phyloP scores from a whole-genome alignment of 2,329 filamentous ascomycete genomes.

The Calonectria multiphialidica region DNA sequence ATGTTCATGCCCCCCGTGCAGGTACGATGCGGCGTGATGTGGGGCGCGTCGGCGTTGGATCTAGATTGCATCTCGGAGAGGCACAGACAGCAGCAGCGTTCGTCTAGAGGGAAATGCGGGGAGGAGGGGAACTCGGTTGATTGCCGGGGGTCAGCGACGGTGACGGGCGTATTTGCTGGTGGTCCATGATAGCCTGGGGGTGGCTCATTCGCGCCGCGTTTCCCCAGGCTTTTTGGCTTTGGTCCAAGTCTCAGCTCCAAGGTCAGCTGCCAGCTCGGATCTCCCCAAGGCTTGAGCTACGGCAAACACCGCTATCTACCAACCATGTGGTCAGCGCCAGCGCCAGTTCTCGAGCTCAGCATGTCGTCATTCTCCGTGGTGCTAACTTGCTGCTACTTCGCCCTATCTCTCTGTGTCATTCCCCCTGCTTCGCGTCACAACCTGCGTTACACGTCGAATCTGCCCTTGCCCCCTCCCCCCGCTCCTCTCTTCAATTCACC shows the following conservation, averaged over 20 bases:
- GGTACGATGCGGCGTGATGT: background rate
- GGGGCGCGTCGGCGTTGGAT: conserved; percentile 1
- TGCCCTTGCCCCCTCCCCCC: background rate
- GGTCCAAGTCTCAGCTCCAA: conserved; percentile 3
- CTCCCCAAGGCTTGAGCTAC: conserved; percentile 10
- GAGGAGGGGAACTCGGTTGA: background rate
- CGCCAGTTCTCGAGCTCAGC: background rate
- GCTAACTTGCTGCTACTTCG: background rate
- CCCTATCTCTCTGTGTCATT: background rate
- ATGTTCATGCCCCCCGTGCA: background rate
- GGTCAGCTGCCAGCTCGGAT: conserved; percentile 38
- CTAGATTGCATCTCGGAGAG: conserved; percentile 5
- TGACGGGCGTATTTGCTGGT: background rate
- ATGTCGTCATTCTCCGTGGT: background rate
- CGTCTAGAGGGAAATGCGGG: background rate
- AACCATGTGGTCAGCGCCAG: conserved; percentile 25
- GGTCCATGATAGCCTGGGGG: background rate
- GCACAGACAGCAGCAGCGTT: background rate
- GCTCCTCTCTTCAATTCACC: background rate
- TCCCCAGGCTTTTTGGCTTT: background rate
- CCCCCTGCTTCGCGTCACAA: no score
- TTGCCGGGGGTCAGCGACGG: background rate
- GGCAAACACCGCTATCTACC: conserved; percentile 2
- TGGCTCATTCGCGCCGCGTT: background rate
- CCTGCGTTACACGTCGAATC: no score